Evolutionary conservation across 2,329 filamentous ascomycete genomes (phyloP).

Genomic region (Arthrobotrys musiformis): DNA sequence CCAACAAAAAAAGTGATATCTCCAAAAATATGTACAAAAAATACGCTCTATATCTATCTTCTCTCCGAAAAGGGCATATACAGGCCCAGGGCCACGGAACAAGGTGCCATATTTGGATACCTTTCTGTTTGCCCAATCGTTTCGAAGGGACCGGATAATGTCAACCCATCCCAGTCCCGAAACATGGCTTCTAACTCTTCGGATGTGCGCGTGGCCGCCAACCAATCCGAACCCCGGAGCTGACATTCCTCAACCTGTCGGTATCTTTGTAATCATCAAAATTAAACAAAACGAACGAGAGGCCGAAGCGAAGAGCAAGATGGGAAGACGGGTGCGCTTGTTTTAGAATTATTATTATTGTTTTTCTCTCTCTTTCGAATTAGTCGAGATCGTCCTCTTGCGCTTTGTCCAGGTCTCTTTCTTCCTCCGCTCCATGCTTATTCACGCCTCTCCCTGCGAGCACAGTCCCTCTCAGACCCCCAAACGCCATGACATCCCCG

Average conservation of each 20-base stretch:
- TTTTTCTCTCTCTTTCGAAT: background rate
- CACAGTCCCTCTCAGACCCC: conserved; percentile 75
- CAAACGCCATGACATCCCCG: conserved; percentile 87
- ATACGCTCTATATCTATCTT: too few relatives aligned
- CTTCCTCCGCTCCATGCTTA: conserved; percentile 3
- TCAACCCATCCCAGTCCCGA: background rate
- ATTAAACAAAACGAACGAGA: too few relatives aligned
- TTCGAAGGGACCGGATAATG: conserved; percentile 8
- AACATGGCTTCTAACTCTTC: conserved; percentile 4
- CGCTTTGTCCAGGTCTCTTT: background rate
- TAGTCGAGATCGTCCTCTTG: background rate
- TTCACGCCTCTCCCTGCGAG: conserved; percentile 59
- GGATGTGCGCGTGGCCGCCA: background rate
- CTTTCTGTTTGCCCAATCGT: conserved; percentile 12
- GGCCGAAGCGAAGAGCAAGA: too few relatives aligned
- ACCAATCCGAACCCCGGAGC: background rate
- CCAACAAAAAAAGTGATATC: conserved; percentile 5
- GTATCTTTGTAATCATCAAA: background rate
- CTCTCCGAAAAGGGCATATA: background rate
- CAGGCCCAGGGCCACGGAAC: background rate
- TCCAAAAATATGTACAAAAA: conserved; percentile 24
- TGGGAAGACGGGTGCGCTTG: too few relatives aligned
- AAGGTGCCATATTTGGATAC: background rate
- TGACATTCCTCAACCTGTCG: background rate
- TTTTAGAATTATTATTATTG: too few relatives aligned